phyloP scores from a whole-genome alignment of 257 asterid species.

The Solanum okadae region DNA sequence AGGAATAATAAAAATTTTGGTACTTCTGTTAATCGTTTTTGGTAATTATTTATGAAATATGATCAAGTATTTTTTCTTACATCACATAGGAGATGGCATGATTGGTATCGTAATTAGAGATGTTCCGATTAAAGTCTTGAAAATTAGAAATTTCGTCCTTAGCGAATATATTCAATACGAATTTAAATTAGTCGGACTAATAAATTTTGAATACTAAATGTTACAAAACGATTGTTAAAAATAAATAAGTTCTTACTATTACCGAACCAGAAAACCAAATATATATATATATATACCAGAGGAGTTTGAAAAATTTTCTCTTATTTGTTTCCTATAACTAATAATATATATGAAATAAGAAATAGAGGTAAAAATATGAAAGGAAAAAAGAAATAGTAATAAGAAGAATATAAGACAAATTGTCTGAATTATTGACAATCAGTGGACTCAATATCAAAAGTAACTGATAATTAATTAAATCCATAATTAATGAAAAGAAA shows the following conservation, averaged over 20 bases:
- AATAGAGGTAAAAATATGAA: background rate
- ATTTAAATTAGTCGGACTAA: background rate
- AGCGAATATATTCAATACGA: background rate
- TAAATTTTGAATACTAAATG: background rate
- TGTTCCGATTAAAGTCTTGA: background rate
- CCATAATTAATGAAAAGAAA: background rate
- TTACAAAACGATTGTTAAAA: background rate
- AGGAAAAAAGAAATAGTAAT: background rate
- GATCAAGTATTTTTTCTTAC: background rate
- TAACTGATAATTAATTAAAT: background rate
- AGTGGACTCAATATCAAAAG: background rate
- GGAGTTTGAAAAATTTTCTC: too few species aligned
- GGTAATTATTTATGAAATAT: background rate
- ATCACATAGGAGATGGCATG: background rate
- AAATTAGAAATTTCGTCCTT: background rate
- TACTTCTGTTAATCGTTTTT: background rate
- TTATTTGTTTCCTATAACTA: too few species aligned
- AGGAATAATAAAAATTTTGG: background rate
- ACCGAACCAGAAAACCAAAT: background rate
- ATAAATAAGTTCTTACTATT: background rate
- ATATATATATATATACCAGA: too few species aligned
- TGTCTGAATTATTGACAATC: background rate
- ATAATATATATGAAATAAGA: too few species aligned
- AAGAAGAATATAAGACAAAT: background rate
- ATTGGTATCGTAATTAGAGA: background rate